Base-by-base conservation (phyloP, 2,329 filamentous ascomycete genomes). In the Xylariaceae sp. region DNA sequence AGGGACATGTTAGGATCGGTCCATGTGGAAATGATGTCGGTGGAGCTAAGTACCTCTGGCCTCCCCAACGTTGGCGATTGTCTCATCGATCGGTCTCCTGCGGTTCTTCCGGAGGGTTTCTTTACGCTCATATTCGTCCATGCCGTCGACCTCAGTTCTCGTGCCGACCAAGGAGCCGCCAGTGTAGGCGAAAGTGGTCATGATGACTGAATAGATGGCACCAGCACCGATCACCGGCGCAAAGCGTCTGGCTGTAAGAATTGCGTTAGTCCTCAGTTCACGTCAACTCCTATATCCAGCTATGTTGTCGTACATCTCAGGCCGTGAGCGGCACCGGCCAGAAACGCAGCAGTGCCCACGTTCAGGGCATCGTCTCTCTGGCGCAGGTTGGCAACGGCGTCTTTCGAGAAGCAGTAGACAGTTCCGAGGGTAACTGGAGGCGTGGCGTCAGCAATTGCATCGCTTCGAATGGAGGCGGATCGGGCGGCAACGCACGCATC, bases 351-450 rank as follows among this genome's bases (percentile, higher is more conserved):
- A 62, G 92, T 78, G 47, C 85, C 83, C 58, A 86, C 79, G 74
- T 92, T 94, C 77, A 83, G 88, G 66, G 81, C 78, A 73, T 96
- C 92, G 60, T 96, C 85, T 78, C 88, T 91, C 75, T 92, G 82
- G 70, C 92, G 87, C 66, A 97, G 79, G 77, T 97, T 97, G 74
- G 90, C 90, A 51, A 88, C 82, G 53, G 90, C 88, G 67, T 82
- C 83, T 68, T 83, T 87, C 68, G 87, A 82, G 79, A 97, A 96
- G 69, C 85, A 82, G 76, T 91, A 96, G 62, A 87, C 82, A 69
- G 84, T 86, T 70, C 89, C 89, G 74, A 87, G 84, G 47, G 85
- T 84, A 71, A 86, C 89, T 92, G 68, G 56, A 10, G 11, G 51
- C 23, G 8, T 37, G 52, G 23, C 57, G 64, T 70, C 48, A 68